Percentiles rank a stretch among this genome's conserved stretches.
Conservation (phyloP, 1,284 basidiomycete species). For the Anthracocystis setariae region DNA sequence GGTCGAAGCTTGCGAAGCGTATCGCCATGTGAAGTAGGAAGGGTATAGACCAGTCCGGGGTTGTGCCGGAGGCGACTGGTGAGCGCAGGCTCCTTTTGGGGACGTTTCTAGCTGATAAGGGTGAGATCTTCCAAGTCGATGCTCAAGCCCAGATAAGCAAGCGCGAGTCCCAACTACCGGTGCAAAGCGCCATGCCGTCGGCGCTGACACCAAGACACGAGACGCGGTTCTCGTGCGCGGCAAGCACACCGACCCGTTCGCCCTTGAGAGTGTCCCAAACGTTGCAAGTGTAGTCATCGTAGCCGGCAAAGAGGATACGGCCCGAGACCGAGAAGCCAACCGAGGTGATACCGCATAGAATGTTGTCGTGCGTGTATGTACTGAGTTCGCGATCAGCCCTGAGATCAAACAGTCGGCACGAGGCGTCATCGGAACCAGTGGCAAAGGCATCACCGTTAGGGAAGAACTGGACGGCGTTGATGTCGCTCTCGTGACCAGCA, state of each 20-base stretch:
- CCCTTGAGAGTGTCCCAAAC: conserved; percentile 99
- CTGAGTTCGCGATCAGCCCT: conserved; percentile 96
- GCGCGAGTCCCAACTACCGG: conserved; percentile 97
- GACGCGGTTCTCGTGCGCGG: conserved; percentile 97
- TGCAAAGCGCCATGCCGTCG: conserved; percentile 97
- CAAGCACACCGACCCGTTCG: conserved; percentile 93
- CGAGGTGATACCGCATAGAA: conserved; percentile 96
- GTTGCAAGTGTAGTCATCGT: conserved; percentile 99
- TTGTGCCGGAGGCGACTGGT: background rate
- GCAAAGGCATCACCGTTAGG: conserved; percentile 98
- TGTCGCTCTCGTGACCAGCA: conserved; percentile 97
- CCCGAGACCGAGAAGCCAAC: conserved; percentile 98
- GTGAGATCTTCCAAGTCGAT: background rate
- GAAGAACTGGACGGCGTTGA: conserved; percentile 99
- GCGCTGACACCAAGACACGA: conserved; percentile 93
- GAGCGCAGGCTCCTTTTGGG: background rate
- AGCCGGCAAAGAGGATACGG: conserved; percentile 95
- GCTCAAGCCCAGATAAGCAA: conserved; percentile 70
- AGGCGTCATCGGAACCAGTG: conserved; percentile 97
- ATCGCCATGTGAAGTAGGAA: background rate
- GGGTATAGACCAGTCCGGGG: conserved; percentile 30
- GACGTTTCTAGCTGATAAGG: background rate
- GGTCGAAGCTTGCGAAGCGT: background rate
- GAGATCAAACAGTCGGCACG: conserved; percentile 96
- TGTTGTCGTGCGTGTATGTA: conserved; percentile 96